Evolutionary conservation across 768 basidiomycete species (phyloP), one percentile per base, ranked within the genome.

Genomic region (Serpula lacrymans): DNA sequence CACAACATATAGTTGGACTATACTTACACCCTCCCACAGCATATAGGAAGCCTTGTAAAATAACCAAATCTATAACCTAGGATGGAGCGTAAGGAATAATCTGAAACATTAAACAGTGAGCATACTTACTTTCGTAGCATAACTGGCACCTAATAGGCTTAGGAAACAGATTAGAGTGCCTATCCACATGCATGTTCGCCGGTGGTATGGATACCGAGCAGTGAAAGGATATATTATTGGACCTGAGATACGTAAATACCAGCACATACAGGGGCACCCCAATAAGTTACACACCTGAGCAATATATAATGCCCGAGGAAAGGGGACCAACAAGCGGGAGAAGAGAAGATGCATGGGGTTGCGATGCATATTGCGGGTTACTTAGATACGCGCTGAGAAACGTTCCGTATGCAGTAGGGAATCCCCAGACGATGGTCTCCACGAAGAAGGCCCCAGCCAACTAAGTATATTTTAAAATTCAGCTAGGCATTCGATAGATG

Each of bases 41-140:
- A 31, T 64, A 61, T n/a, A 57, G 23, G 10, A 58, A 52, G 22
- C 59, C 63, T 51, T 65, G 56, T 7, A 60, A 40, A 9, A 45
- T 18, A 12, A 64, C 27, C 3, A 65, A 50, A 5, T 32, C 33
- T 31, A 42, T 27, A 17, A 62, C 54, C 61, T 62, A 2, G 10
- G 31, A 16, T 12, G 25, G 33, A 24, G n/a, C 13, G 1, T 22
- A 9, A 34, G 13, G 31, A 12, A 41, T 33, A 22, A 12, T 12
- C 23, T 9, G 24, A 14, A 18, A 18, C 12, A 20, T 21, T 20
- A 37, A 20, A 23, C 16, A 27, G 6, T 34, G 21, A 14, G 2
- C 17, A 22, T 11, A n/a, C 27, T 32, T 18, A 48, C 53, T 23
- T 43, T 41, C n/a, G 37, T 53, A 11, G 52, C 50, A 34, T 53